A percentile compares a stretch with the other conserved stretches of the same genome.
These are phyloP conservation scores for Kodamaea plutei DNA, from an alignment of 1,139 yeast species.

Conservation along the genomic window DNA sequence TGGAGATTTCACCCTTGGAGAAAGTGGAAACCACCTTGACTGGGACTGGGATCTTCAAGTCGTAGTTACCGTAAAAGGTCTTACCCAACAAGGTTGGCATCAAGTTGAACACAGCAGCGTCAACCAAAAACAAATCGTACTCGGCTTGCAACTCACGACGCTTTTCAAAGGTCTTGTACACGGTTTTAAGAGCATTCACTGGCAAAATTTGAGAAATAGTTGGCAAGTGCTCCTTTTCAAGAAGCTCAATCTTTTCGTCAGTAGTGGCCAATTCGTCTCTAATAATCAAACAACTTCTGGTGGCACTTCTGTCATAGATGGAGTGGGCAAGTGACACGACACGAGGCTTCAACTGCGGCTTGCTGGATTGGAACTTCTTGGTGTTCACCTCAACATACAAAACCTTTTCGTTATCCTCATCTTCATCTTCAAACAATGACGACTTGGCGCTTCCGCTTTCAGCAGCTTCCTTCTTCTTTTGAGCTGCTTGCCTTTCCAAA, in stretches of 20 bases:
- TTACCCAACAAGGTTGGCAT: slow-evolving; percentile 84
- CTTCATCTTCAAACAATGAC: slow-evolving; percentile 37
- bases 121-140: slow-evolving; percentile 75
- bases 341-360: slow-evolving; percentile 72
- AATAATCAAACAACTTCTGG: slow-evolving; percentile 66
- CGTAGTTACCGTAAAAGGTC: slow-evolving; percentile 55
- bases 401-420: slow-evolving; percentile 51
- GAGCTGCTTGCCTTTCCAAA: slow-evolving; percentile 16
- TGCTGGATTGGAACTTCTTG: slow-evolving; percentile 58
- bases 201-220: slow-evolving; percentile 48
- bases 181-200: slow-evolving; percentile 57
- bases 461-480: slow-evolving; percentile 21
- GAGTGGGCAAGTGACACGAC: slow-evolving; percentile 53
- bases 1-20: slow-evolving; percentile 43
- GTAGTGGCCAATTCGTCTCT: slow-evolving; percentile 61
- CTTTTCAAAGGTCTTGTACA: slow-evolving; percentile 65
- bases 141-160: slow-evolving; percentile 59
- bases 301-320: slow-evolving; percentile 39
- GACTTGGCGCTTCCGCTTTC: slow-evolving; percentile 25
- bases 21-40: slow-evolving; percentile 46
- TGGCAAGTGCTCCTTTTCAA: slow-evolving; percentile 53
- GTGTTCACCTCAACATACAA: slow-evolving; percentile 59
- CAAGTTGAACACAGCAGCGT: slow-evolving; percentile 73
- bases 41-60: slow-evolving; percentile 68
- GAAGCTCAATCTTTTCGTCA: slow-evolving; percentile 55